Evolutionary conservation across 805 yeast species (phyloP).

Genomic region (Starmerella vitae): DNA sequence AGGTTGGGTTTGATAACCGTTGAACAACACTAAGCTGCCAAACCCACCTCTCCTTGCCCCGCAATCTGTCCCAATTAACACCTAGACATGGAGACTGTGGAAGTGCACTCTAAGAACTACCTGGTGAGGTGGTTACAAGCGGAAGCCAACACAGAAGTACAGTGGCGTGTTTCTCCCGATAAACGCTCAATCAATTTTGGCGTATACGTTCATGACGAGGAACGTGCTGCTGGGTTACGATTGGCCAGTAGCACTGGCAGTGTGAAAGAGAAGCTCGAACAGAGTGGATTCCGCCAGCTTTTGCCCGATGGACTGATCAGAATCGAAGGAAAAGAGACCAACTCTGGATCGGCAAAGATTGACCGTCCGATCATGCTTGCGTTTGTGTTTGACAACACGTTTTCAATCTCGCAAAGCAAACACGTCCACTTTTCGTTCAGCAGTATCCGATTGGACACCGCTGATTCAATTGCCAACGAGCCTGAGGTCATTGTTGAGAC

Average conservation of each 20-base stretch:
- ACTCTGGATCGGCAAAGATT: constrained; percentile 46
- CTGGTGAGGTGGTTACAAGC: constrained; percentile 84
- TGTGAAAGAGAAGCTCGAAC: constrained; percentile 39
- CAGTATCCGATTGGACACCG: too few species aligned
- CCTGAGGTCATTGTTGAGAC: not conserved
- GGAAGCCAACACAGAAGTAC: constrained; percentile 48
- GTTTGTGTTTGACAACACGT: constrained; percentile 82
- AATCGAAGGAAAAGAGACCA: constrained; percentile 46
- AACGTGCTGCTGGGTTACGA: constrained; percentile 21
- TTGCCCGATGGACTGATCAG: constrained; percentile 37
- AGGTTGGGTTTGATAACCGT: too few species aligned
- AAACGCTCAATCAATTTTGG: constrained; percentile 42
- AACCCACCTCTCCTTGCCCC: too few species aligned
- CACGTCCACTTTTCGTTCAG: constrained; percentile 47
- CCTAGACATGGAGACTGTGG: constrained; percentile 93
- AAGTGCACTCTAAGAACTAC: constrained; percentile 78
- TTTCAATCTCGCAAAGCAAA: constrained; percentile 72
- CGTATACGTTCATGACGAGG: constrained; percentile 14
- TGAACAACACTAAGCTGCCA: too few species aligned
- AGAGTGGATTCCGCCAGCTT: constrained; percentile 39
- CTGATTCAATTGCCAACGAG: too few species aligned
- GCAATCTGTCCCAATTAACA: too few species aligned
- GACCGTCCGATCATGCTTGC: constrained; percentile 58
- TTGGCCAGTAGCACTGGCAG: constrained; percentile 11
- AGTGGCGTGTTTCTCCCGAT: constrained; percentile 73